Percentiles rank a stretch among this genome's conserved stretches.
Conservation (phyloP, 2,329 filamentous ascomycete species). For the Phyllosticta citrichinensis region DNA sequence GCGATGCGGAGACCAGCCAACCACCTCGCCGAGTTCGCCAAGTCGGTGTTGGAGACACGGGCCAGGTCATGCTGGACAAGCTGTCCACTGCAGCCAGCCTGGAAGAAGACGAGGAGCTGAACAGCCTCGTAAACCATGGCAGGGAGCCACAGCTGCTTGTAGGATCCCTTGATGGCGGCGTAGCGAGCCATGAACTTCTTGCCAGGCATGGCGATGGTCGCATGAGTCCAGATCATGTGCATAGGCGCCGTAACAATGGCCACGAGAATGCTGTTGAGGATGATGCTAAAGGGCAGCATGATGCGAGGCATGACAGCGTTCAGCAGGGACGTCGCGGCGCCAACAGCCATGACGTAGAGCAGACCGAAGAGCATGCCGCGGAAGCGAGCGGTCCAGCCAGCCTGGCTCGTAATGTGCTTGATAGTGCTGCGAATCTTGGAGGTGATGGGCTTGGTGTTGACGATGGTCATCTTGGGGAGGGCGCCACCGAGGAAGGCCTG, state of each 20-base stretch:
- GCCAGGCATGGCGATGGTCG: constrained; percentile 65
- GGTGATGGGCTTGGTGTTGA: constrained; percentile 50
- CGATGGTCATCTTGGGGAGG: constrained; percentile 29
- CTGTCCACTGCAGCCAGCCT: constrained; percentile 40
- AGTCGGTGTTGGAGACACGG: constrained; percentile 21
- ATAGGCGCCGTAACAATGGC: constrained; percentile 56
- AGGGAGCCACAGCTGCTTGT: constrained; percentile 59
- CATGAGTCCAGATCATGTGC: constrained; percentile 73
- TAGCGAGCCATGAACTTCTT: constrained; percentile 56
- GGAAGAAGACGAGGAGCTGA: constrained; percentile 45
- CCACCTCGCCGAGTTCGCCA: constrained; percentile 18
- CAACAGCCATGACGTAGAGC: constrained; percentile 23
- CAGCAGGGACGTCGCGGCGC: constrained; percentile 37
- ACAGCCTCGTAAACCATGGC: constrained; percentile 46
- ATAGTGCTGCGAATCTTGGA: constrained; percentile 49
- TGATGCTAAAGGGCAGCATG: constrained; percentile 32
- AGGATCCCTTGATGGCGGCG: constrained; percentile 47
- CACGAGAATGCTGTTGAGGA: constrained; percentile 48
- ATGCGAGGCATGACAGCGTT: constrained; percentile 26
- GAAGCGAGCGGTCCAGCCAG: constrained; percentile 57
- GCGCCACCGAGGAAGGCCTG: constrained; percentile 23
- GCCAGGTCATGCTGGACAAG: constrained; percentile 19
- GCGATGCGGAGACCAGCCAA: constrained; percentile 20
- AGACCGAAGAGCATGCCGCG: constrained; percentile 52
- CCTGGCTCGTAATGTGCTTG: constrained; percentile 51